Conservation (phyloP, 202 grass and related monocot genomes). For the Setaria italica region DNA sequence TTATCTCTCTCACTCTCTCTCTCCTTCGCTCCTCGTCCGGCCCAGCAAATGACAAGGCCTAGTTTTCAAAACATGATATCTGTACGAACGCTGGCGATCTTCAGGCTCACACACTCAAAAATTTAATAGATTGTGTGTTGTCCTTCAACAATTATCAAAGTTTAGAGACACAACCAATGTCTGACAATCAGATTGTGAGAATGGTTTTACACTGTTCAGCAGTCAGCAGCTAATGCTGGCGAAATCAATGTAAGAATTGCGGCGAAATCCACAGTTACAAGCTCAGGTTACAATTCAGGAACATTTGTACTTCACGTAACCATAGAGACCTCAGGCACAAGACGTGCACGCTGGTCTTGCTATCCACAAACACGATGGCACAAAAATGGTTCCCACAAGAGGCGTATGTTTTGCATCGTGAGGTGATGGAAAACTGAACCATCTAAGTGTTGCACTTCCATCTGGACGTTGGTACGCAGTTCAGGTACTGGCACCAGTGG, state of each 20-base stretch:
- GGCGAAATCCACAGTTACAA: slow-evolving; percentile 20
- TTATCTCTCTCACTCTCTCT: too few relatives aligned
- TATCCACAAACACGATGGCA: slow-evolving; percentile 29
- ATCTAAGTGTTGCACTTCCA: slow-evolving; percentile 74
- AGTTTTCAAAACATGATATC: neutral
- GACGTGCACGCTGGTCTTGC: slow-evolving; percentile 1
- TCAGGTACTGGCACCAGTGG: slow-evolving; percentile 92
- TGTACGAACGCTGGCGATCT: neutral
- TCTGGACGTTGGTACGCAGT: slow-evolving; percentile 86
- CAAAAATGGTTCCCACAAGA: slow-evolving; percentile 11
- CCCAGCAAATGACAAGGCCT: too few relatives aligned
- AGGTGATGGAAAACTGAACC: neutral
- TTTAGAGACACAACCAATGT: neutral
- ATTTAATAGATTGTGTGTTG: neutral
- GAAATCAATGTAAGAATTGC: neutral
- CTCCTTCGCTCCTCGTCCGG: too few relatives aligned
- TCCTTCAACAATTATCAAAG: neutral
- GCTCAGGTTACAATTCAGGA: slow-evolving; percentile 16
- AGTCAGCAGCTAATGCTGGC: neutral
- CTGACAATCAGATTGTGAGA: neutral
- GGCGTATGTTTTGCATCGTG: neutral
- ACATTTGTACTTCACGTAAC: slow-evolving; percentile 8
- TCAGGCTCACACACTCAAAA: neutral
- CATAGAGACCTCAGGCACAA: neutral
- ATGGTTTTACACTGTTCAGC: neutral